A percentile compares a stretch with the other conserved stretches of the same genome.
Evolutionary conservation across 2,329 filamentous ascomycete species (phyloP).

Genomic region (Clonostachys rosea): DNA sequence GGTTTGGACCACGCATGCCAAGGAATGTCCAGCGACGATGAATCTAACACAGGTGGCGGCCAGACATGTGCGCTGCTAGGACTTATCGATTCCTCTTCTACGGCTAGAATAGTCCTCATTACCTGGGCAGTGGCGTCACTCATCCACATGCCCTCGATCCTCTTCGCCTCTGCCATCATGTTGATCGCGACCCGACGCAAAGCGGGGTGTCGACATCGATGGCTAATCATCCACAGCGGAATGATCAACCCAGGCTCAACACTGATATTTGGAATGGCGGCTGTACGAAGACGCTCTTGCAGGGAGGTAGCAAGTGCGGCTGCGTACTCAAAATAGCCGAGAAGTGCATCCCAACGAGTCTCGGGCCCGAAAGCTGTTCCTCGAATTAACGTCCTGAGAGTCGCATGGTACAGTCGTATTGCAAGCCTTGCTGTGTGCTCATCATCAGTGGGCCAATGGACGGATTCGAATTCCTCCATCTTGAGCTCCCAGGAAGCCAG

Average conservation of each 20-base stretch:
- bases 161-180: conserved; percentile 14
- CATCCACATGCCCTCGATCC: conserved; percentile 24
- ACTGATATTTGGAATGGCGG: conserved; percentile 10
- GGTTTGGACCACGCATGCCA: background rate
- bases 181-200: conserved; percentile 15
- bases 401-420: conserved; percentile 19
- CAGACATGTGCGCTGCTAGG: background rate
- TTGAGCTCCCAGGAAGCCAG: conserved; percentile 5
- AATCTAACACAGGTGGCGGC: background rate
- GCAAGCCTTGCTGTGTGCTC: conserved; percentile 2
- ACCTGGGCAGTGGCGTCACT: conserved; percentile 18
- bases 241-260: conserved; percentile 24
- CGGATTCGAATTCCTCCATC: background rate
- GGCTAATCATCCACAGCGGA: conserved; percentile 15
- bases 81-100: background rate
- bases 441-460: conserved; percentile 1
- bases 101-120: background rate
- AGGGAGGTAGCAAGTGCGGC: conserved; percentile 7
- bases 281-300: conserved; percentile 1
- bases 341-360: conserved; percentile 15
- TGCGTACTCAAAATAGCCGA: conserved; percentile 20
- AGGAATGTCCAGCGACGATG: background rate
- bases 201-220: conserved; percentile 21
- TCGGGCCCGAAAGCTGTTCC: conserved; percentile 14
- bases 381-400: conserved; percentile 10